A percentile compares a stretch with the other conserved stretches of the same genome.
Conservation (phyloP, 2,329 filamentous ascomycete genomes). For the Cladophialophora exuberans region DNA sequence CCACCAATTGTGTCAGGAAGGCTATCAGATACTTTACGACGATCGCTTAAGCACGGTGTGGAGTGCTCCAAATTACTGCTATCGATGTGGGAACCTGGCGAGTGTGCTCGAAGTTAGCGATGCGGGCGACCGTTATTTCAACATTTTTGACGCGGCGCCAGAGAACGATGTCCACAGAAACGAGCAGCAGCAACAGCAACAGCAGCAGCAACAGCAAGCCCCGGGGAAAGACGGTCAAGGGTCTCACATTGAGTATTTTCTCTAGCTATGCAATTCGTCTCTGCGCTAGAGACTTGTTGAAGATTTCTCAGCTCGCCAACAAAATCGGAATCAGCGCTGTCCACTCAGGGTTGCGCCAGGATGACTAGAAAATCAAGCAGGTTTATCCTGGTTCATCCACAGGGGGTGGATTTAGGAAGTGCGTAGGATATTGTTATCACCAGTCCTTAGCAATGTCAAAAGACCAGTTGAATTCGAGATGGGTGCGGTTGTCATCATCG, state of each 20-base stretch:
- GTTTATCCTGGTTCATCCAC: not conserved
- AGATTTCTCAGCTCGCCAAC: not conserved
- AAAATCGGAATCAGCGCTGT: not conserved
- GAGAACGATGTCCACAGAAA: constrained; percentile 87
- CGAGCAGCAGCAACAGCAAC: constrained; percentile 72
- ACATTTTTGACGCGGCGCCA: constrained; percentile 94
- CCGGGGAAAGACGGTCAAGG: constrained; percentile 67
- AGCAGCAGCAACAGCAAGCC: constrained; percentile 60
- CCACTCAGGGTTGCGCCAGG: no score
- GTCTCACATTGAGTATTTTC: constrained; percentile 69
- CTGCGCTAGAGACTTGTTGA: constrained; percentile 1
- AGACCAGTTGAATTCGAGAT: constrained; percentile 92
- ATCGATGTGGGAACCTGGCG: constrained; percentile 94
- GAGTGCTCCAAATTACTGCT: constrained; percentile 97
- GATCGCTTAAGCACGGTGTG: constrained; percentile 94
- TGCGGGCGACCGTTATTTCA: constrained; percentile 90
- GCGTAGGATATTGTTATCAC: constrained; percentile 51
- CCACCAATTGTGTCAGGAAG: constrained; percentile 98
- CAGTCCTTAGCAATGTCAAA: constrained; percentile 98
- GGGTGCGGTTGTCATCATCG: constrained; percentile 89
- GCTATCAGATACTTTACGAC: constrained; percentile 95
- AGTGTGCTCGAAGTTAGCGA: constrained; percentile 96
- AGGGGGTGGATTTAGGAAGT: not conserved
- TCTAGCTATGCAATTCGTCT: constrained; percentile 43
- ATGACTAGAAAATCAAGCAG: not conserved